Evolutionary conservation across 192 early-diverging fungal species (phyloP).

Genomic region (Backusella tarrabulga): DNA sequence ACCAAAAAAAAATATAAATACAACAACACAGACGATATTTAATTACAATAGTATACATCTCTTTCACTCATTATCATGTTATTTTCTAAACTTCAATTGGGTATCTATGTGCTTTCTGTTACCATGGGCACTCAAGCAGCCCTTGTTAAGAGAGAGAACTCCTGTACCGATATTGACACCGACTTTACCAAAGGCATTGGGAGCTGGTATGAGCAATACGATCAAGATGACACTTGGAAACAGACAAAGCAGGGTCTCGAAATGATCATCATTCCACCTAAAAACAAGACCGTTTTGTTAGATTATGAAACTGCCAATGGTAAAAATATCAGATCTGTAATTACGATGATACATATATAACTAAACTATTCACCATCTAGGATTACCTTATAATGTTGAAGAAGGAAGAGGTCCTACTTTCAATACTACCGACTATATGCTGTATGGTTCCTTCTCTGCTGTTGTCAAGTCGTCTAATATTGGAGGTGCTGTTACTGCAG

Average conservation of each 20-base stretch:
- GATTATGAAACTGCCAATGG: background rate
- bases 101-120: background rate
- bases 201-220: background rate
- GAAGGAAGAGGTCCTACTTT: constrained; percentile 22
- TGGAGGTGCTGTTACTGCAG: constrained; percentile 39
- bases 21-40: background rate
- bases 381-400: constrained; percentile 15
- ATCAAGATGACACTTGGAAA: background rate
- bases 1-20: constrained; percentile 6
- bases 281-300: background rate
- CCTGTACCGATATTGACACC: background rate
- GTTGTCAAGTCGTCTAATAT: constrained; percentile 33
- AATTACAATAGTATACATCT: background rate
- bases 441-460: constrained; percentile 42
- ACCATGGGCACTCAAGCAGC: background rate
- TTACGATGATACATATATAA: background rate
- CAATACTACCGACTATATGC: constrained; percentile 17
- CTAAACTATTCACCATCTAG: background rate
- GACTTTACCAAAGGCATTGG: background rate
- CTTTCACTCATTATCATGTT: background rate
- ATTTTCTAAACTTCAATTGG: background rate
- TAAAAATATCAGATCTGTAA: background rate
- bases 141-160: background rate
- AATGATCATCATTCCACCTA: constrained; percentile 10
- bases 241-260: background rate